Conservation (phyloP, 768 basidiomycete genomes). For the Pulveroboletus ravenelii region DNA sequence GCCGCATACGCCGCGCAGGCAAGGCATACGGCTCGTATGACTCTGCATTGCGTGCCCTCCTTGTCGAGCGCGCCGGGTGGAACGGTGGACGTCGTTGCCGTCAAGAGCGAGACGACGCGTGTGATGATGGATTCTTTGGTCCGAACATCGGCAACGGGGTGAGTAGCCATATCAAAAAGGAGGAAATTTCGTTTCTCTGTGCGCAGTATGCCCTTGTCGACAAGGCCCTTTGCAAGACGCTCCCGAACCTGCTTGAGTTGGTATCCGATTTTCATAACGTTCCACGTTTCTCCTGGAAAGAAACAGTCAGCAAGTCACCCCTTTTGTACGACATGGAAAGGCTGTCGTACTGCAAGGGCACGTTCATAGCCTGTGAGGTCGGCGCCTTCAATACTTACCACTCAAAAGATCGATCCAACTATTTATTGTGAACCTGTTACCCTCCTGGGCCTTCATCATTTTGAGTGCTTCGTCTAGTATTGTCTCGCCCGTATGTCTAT, state of each 20-base stretch:
- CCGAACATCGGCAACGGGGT: conserved; percentile 91
- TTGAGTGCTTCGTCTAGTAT: conserved; percentile 92
- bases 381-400: conserved; percentile 43
- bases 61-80: conserved; percentile 70
- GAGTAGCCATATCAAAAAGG: conserved; percentile 99
- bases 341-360: background rate
- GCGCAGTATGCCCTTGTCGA: conserved; percentile 97
- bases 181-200: conserved; percentile 99
- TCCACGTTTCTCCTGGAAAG: conserved; percentile 93
- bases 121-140: conserved; percentile 82
- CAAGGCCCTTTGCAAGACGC: conserved; percentile 92
- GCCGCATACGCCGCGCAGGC: conserved; percentile 93
- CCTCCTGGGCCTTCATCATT: conserved; percentile 85
- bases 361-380: background rate
- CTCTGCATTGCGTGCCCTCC: conserved; percentile 77
- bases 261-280: conserved; percentile 99
- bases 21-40: conserved; percentile 74
- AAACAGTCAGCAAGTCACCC: conserved; percentile 1
- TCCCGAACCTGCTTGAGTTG: conserved; percentile 98
- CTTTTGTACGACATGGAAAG: background rate
- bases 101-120: conserved; percentile 74
- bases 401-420: conserved; percentile 94
- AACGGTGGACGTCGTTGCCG: conserved; percentile 75
- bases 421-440: conserved; percentile 57
- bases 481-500: conserved; percentile 91